phyloP scores from a whole-genome alignment of 106 monocot genomes.

The Allium sativum region DNA sequence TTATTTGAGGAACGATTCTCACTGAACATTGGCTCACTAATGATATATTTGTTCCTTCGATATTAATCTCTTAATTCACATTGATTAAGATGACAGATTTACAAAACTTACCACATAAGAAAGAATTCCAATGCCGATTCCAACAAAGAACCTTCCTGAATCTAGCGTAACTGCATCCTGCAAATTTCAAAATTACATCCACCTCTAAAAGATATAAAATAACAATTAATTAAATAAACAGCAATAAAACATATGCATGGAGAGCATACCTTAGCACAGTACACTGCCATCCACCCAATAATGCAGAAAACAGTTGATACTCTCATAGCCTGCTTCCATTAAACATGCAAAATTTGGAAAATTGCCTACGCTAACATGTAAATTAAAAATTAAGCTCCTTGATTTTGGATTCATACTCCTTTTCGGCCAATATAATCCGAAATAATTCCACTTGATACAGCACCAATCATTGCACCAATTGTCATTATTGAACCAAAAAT shows the following conservation, averaged over 20 bases:
- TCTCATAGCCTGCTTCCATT: constrained; percentile 55
- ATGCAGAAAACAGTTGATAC: constrained; percentile 47
- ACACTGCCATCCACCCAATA: constrained; percentile 52
- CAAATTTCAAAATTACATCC: neutral
- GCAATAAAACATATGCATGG: neutral
- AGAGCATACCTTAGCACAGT: constrained; percentile 37
- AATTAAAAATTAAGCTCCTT: neutral
- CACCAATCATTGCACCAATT: constrained; percentile 66
- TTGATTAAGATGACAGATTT: no score
- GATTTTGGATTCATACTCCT: constrained; percentile 28
- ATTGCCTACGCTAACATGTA: neutral
- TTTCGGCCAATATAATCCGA: constrained; percentile 48
- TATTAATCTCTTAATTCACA: neutral
- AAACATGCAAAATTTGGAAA: constrained; percentile 11
- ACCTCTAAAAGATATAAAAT: neutral
- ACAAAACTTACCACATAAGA: constrained; percentile 54
- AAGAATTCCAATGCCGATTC: constrained; percentile 52
- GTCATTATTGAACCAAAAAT: constrained; percentile 64
- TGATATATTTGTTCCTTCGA: neutral
- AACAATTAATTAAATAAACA: neutral
- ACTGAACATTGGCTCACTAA: no score
- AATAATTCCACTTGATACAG: constrained; percentile 38
- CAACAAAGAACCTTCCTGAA: constrained; percentile 39
- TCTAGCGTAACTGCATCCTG: constrained; percentile 39
- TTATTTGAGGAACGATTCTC: no score